A percentile compares a stretch with the other conserved stretches of the same genome.
Conservation (phyloP, 2,329 filamentous ascomycete genomes). For the Botrytis elliptica region DNA sequence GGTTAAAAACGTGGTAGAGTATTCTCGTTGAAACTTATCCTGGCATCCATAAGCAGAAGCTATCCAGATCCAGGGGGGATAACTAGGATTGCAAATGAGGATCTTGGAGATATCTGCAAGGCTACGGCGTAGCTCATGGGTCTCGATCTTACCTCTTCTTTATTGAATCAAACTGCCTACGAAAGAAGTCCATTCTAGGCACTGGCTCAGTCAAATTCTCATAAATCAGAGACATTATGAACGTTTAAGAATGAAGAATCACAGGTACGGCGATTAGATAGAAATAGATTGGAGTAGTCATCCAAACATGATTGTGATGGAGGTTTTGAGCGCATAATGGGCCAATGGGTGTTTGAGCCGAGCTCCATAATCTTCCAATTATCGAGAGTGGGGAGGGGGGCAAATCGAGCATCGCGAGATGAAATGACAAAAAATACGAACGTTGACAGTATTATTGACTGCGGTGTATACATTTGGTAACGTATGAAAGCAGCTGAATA, state of each 20-base stretch:
- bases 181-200: background rate
- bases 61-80: background rate
- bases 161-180: background rate
- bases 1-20: background rate
- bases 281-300: background rate
- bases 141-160: background rate
- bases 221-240: background rate
- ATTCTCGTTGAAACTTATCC: background rate
- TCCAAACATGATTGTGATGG: background rate
- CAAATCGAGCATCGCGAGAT: background rate
- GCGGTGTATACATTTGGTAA: background rate
- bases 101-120: background rate
- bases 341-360: background rate
- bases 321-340: background rate
- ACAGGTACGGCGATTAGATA: background rate
- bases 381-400: background rate
- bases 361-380: background rate
- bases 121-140: background rate
- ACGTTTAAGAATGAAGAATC: background rate
- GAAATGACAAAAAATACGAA: background rate
- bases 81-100: conserved; percentile 14
- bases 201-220: background rate
- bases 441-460: background rate
- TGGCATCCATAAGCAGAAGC: background rate
- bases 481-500: background rate